phyloP scores from a whole-genome alignment of 495 filamentous ascomycete genomes.

The Tuber umbilicatum region DNA sequence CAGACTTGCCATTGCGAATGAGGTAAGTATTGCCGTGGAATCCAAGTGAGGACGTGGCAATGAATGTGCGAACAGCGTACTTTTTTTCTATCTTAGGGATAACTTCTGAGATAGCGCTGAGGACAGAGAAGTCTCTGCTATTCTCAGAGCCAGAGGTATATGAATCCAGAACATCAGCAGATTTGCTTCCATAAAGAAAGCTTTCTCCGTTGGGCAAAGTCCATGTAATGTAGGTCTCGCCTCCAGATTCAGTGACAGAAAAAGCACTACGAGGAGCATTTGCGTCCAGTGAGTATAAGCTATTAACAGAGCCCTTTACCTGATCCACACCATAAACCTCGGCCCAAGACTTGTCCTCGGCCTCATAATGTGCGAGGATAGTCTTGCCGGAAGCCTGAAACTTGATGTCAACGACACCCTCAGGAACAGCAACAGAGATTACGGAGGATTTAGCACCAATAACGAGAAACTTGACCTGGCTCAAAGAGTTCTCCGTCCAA shows the following conservation, averaged over 20 bases:
- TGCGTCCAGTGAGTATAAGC: constrained; percentile 66
- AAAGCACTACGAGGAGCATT: constrained; percentile 64
- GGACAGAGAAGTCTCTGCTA: constrained; percentile 40
- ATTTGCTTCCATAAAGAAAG: constrained; percentile 22
- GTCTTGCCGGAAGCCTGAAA: constrained; percentile 71
- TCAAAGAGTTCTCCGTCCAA: constrained; percentile 33
- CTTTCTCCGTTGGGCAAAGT: constrained; percentile 31
- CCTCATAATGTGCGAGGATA: constrained; percentile 77
- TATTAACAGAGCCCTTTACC: constrained; percentile 56
- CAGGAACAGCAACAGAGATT: constrained; percentile 43
- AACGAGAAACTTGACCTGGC: constrained; percentile 28
- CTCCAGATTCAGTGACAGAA: constrained; percentile 65
- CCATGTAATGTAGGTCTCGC: constrained; percentile 78
- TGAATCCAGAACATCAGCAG: constrained; percentile 17
- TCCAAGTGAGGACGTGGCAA: constrained; percentile 52
- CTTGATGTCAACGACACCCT: constrained; percentile 59
- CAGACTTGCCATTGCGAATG: constrained; percentile 68
- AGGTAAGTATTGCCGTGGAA: constrained; percentile 70
- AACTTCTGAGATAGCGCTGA: constrained; percentile 77
- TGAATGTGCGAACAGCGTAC: constrained; percentile 70
- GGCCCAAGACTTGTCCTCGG: constrained; percentile 63
- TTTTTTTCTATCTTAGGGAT: constrained; percentile 56
- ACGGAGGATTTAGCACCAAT: constrained; percentile 11
- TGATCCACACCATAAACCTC: constrained; percentile 79
- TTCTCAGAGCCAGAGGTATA: constrained; percentile 40